Evolutionary conservation across 768 basidiomycete genomes (phyloP).

Genomic region (Calvatia gigantea): DNA sequence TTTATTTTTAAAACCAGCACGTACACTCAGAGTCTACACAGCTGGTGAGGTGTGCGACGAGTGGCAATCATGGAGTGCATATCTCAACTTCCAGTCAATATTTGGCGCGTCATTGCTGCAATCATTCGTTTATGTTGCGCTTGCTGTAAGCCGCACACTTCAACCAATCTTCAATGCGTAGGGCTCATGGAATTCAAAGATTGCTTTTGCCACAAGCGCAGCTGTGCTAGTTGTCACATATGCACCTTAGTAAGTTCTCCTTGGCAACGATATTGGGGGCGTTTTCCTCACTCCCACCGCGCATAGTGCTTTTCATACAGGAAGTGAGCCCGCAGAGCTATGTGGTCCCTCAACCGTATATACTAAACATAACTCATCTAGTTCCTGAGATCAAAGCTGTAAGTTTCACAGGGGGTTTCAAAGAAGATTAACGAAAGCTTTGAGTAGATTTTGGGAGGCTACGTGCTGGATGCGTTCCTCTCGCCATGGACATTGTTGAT

Average conservation of each 20-base stretch:
- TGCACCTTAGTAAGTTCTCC: constrained; percentile 59
- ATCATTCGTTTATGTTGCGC: constrained; percentile 56
- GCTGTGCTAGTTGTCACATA: constrained; percentile 61
- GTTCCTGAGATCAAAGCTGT: constrained; percentile 82
- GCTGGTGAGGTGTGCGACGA: constrained; percentile 65
- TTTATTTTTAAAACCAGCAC: background rate
- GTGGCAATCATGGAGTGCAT: constrained; percentile 70
- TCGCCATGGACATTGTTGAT: constrained; percentile 83
- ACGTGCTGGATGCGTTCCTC: constrained; percentile 85
- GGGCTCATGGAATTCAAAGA: constrained; percentile 29
- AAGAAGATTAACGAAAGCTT: background rate
- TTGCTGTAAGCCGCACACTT: constrained; percentile 46
- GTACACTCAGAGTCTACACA: constrained; percentile 20
- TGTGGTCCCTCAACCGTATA: background rate
- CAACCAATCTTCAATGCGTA: background rate
- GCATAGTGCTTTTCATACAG: constrained; percentile 70
- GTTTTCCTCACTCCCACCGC: constrained; percentile 9
- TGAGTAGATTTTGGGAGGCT: constrained; percentile 71
- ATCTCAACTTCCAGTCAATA: constrained; percentile 48
- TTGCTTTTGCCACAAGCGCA: constrained; percentile 59
- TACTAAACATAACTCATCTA: constrained; percentile 20
- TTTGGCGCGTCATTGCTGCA: constrained; percentile 63
- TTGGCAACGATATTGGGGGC: background rate
- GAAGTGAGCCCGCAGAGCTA: constrained; percentile 49
- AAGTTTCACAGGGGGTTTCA: constrained; percentile 17